Conservation (phyloP, 345 rosid species). For the Conringia planisiliqua region DNA sequence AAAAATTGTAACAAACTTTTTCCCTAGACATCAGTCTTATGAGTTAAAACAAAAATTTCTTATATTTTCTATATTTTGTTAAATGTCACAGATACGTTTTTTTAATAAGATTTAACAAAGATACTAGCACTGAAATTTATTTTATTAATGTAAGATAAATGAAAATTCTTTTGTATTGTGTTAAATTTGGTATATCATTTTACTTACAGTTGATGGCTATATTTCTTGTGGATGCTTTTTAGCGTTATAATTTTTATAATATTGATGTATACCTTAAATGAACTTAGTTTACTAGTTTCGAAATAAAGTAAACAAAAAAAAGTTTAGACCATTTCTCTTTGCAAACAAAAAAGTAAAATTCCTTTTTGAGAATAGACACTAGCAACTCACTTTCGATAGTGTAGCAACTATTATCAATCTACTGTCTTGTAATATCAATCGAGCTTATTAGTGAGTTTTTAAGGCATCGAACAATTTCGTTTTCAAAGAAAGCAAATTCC, state of each 20-base stretch:
- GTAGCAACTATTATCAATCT: not conserved
- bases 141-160: no score
- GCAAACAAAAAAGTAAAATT: not conserved
- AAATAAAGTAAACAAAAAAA: not conserved
- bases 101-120: no score
- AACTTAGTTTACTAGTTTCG: not conserved
- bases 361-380: not conserved
- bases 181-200: no score
- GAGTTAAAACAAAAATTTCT: no score
- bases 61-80: no score
- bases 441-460: conserved; percentile 15
- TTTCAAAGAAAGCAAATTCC: conserved; percentile 37
- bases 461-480: conserved; percentile 28
- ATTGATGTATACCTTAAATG: no score
- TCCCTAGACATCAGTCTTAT: no score
- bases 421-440: conserved; percentile 24
- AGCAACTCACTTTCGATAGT: not conserved
- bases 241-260: no score
- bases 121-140: no score
- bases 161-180: no score
- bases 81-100: no score
- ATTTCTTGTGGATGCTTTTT: not conserved
- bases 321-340: not conserved
- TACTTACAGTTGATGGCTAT: not conserved
- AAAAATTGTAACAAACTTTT: no score